Conservation (phyloP, 169 alveolate species). For the Plasmodium relictum region DNA sequence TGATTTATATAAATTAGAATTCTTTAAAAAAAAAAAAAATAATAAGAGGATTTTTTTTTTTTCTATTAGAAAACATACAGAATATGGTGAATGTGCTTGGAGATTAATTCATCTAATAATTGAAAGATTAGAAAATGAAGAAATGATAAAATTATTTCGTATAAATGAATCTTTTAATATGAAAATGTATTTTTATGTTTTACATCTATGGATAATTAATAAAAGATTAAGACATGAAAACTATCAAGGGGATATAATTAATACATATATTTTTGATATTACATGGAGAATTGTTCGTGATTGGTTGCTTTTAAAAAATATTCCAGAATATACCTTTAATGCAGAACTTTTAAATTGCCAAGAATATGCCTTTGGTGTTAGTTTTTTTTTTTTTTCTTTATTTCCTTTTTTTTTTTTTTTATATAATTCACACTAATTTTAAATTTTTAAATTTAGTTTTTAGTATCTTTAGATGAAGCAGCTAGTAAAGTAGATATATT, state of each 20-base stretch:
- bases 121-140: slow-evolving; percentile 85
- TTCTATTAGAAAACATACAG: slow-evolving; percentile 63
- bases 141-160: slow-evolving; percentile 77
- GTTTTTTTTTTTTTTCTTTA: background rate
- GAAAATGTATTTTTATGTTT: slow-evolving; percentile 81
- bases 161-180: slow-evolving; percentile 84
- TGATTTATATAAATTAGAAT: background rate
- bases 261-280: slow-evolving; percentile 80
- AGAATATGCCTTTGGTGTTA: slow-evolving; percentile 72
- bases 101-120: slow-evolving; percentile 83
- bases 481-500: slow-evolving; percentile 61
- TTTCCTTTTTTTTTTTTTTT: background rate
- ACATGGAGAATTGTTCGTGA: slow-evolving; percentile 80
- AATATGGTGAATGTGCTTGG: slow-evolving; percentile 83
- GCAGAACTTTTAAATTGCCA: slow-evolving; percentile 74
- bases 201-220: slow-evolving; percentile 85
- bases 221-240: slow-evolving; percentile 81
- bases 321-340: slow-evolving; percentile 69
- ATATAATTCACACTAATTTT: background rate
- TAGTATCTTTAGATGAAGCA: slow-evolving; percentile 67
- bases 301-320: slow-evolving; percentile 81
- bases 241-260: slow-evolving; percentile 83
- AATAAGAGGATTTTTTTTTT: background rate
- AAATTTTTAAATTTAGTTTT: slow-evolving; percentile 27
- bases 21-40: slow-evolving; percentile 1